Evolutionary conservation across 148 eudicot genomes (phyloP).

Genomic region (Rhododendron griersonianum): DNA sequence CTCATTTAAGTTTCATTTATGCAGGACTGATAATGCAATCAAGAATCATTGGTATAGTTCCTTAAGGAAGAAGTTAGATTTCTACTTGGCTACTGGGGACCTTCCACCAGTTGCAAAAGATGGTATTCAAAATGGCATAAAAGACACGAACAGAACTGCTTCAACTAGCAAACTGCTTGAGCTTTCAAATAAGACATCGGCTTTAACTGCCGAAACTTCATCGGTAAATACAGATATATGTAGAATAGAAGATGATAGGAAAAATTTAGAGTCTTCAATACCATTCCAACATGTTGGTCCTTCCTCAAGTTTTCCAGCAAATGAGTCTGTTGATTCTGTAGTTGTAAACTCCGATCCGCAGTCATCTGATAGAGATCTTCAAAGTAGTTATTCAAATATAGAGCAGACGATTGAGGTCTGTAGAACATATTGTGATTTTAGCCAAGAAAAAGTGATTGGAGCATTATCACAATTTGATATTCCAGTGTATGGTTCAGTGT

Average conservation of each 20-base stretch:
- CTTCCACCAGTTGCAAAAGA: constrained; percentile 76
- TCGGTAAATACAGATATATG: constrained; percentile 48
- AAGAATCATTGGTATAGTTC: constrained; percentile 99
- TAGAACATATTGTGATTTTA: constrained; percentile 19
- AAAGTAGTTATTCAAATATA: constrained; percentile 16
- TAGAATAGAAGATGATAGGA: constrained; percentile 38
- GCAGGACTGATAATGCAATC: constrained; percentile 95
- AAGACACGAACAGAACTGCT: constrained; percentile 36
- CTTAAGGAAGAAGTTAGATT: constrained; percentile 88
- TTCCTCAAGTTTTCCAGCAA: constrained; percentile 29
- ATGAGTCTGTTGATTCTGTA: constrained; percentile 47
- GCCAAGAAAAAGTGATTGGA: constrained; percentile 25
- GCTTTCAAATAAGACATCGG: constrained; percentile 48
- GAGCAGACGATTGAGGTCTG: constrained; percentile 25
- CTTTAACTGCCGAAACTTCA: constrained; percentile 59
- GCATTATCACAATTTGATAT: constrained; percentile 29
- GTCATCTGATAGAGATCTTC: constrained; percentile 21
- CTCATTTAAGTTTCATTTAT: constrained; percentile 11
- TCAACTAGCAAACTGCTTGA: constrained; percentile 30
- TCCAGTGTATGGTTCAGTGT: constrained; percentile 47
- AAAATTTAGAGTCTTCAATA: constrained; percentile 33
- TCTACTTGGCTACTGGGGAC: constrained; percentile 78
- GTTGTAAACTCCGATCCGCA: constrained; percentile 21
- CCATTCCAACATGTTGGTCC: constrained; percentile 17
- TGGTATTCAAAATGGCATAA: constrained; percentile 32